A percentile compares a stretch with the other conserved stretches of the same genome.
Conservation (phyloP, 1,284 basidiomycete species). For the Golubevia sp. region DNA sequence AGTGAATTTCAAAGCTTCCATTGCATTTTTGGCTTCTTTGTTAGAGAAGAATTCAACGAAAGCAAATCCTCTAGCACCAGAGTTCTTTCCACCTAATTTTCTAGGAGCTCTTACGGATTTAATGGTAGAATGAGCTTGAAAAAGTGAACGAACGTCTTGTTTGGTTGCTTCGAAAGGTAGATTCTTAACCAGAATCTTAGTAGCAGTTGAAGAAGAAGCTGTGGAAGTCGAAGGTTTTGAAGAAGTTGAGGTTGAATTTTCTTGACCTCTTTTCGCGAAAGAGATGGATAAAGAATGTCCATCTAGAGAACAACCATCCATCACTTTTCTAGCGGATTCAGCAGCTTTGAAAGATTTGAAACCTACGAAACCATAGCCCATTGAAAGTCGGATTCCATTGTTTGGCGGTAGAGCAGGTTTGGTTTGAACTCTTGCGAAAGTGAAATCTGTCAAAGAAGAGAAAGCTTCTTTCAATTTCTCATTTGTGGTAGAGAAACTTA, state of each 20-base stretch:
- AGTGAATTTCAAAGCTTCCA: conserved; percentile 74
- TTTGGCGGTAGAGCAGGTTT: conserved; percentile 75
- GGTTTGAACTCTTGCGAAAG: conserved; percentile 87
- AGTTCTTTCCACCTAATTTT: conserved; percentile 78
- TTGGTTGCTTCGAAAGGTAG: conserved; percentile 94
- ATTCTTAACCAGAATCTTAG: conserved; percentile 85
- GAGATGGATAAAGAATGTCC: conserved; percentile 82
- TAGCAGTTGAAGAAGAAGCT: conserved; percentile 1
- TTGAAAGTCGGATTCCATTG: conserved; percentile 70
- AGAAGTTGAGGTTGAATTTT: conserved; percentile 68
- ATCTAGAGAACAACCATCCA: conserved; percentile 83
- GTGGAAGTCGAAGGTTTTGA: too few relatives aligned
- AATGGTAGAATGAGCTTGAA: conserved; percentile 51
- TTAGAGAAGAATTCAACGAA: conserved; percentile 69
- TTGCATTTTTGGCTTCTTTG: conserved; percentile 45
- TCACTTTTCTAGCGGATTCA: conserved; percentile 74
- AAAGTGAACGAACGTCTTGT: conserved; percentile 82
- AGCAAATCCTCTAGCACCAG: conserved; percentile 77
- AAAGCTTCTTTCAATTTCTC: conserved; percentile 67
- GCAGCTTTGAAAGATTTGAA: conserved; percentile 80
- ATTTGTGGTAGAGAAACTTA: conserved; percentile 66
- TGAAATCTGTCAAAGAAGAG: conserved; percentile 77
- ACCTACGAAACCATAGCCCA: conserved; percentile 96
- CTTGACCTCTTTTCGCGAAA: conserved; percentile 83
- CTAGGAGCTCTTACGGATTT: conserved; percentile 85